Conservation (phyloP, 2,329 filamentous ascomycete genomes). For the Rutstroemia sp. region DNA sequence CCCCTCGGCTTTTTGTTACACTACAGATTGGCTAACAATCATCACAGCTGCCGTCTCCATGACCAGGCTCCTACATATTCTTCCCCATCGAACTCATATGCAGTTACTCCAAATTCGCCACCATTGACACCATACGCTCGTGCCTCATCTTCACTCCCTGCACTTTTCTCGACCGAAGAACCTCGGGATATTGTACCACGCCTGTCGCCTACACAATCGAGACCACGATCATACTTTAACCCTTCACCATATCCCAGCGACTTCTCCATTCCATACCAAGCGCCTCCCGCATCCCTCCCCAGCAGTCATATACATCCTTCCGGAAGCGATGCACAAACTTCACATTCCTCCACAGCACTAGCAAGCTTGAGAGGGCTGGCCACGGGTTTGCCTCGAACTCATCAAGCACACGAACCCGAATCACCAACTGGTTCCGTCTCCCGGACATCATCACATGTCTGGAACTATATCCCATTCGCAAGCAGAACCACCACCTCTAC, state of each 20-base stretch:
- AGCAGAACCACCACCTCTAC: slow-evolving; percentile 19
- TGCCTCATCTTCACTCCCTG: slow-evolving; percentile 33
- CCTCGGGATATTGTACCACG: slow-evolving; percentile 58
- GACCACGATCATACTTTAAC: slow-evolving; percentile 49
- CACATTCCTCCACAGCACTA: slow-evolving; percentile 21
- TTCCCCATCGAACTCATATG: slow-evolving; percentile 16
- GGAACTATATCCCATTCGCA: slow-evolving; percentile 28
- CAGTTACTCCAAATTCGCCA: slow-evolving; percentile 26
- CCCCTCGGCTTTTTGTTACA: background rate
- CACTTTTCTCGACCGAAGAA: slow-evolving; percentile 33
- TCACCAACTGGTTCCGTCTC: slow-evolving; percentile 15
- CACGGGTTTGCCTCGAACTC: slow-evolving; percentile 20
- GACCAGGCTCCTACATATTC: slow-evolving; percentile 20
- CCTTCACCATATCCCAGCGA: slow-evolving; percentile 27
- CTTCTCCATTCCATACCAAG: slow-evolving; percentile 23
- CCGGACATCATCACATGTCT: slow-evolving; percentile 21
- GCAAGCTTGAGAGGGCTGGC: slow-evolving; percentile 24
- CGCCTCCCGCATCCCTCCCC: slow-evolving; percentile 35
- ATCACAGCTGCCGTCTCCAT: slow-evolving; percentile 23
- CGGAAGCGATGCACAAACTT: slow-evolving; percentile 1
- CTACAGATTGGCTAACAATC: background rate
- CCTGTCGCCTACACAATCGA: slow-evolving; percentile 54
- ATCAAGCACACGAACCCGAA: slow-evolving; percentile 6
- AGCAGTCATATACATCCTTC: slow-evolving; percentile 5
- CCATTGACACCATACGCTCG: slow-evolving; percentile 25